A percentile compares a stretch with the other conserved stretches of the same genome.
phyloP scores from a whole-genome alignment of 2,329 filamentous ascomycete genomes.

The Fusarium sp. region DNA sequence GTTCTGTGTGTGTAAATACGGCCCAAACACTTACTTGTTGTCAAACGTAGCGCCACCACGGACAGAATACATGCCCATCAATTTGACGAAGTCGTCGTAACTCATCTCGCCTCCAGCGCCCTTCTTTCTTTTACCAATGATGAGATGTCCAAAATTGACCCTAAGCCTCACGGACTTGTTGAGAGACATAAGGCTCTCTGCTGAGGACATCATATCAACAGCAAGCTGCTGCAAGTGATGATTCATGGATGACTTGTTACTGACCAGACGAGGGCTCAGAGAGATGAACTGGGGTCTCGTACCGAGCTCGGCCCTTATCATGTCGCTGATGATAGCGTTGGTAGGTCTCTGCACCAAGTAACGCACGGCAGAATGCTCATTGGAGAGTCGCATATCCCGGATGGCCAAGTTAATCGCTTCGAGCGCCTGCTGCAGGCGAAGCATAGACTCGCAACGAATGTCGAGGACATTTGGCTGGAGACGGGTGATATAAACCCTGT shows the following conservation, averaged over 20 bases:
- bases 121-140: constrained; percentile 48
- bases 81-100: constrained; percentile 44
- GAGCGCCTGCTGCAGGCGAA: constrained; percentile 48
- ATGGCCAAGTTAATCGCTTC: constrained; percentile 51
- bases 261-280: neutral
- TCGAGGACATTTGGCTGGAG: constrained; percentile 46
- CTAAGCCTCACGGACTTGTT: constrained; percentile 50
- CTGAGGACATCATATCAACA: constrained; percentile 37
- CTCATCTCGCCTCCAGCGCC: constrained; percentile 41
- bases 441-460: constrained; percentile 45
- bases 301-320: constrained; percentile 45
- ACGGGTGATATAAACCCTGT: constrained; percentile 53
- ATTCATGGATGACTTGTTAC: constrained; percentile 33
- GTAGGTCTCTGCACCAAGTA: constrained; percentile 51
- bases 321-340: constrained; percentile 18
- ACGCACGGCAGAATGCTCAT: constrained; percentile 40
- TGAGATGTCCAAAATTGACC: constrained; percentile 53
- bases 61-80: constrained; percentile 48
- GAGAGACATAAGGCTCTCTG: constrained; percentile 46
- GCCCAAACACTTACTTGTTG: constrained; percentile 44
- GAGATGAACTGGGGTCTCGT: constrained; percentile 44
- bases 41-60: constrained; percentile 51
- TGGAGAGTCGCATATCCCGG: constrained; percentile 52
- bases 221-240: constrained; percentile 40
- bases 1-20: neutral